phyloP scores from a whole-genome alignment of 768 basidiomycete species.

The Porpolomopsis calyptriformis region DNA sequence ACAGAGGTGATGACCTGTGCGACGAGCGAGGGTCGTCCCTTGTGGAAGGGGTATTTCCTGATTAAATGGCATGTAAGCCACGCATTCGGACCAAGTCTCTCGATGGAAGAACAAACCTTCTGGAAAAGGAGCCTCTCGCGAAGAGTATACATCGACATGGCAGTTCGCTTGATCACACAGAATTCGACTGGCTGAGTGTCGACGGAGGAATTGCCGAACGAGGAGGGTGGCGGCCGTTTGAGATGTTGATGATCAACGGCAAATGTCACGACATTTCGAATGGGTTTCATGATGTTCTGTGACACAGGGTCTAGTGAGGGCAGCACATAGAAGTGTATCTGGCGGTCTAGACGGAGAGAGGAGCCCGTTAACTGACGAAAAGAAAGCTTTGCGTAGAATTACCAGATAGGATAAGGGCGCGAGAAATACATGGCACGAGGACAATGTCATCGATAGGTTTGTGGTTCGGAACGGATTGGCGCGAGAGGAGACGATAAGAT shows the following conservation, averaged over 20 bases:
- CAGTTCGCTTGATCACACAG: conserved; percentile 58
- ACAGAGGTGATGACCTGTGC: conserved; percentile 55
- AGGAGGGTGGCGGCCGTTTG: conserved; percentile 34
- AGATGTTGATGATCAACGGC: conserved; percentile 75
- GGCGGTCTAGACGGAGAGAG: conserved; percentile 33
- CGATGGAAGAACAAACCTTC: conserved; percentile 31
- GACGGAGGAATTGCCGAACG: conserved; percentile 26
- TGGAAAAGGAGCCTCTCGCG: conserved; percentile 53
- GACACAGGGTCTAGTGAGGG: conserved; percentile 71
- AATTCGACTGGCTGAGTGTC: conserved; percentile 48
- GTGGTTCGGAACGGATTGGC: conserved; percentile 55
- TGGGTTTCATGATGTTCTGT: conserved; percentile 50
- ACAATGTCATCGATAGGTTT: conserved; percentile 76
- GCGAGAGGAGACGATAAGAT: conserved; percentile 56
- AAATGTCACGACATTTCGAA: conserved; percentile 71
- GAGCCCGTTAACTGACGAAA: conserved; percentile 13
- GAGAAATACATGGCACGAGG: conserved; percentile 64
- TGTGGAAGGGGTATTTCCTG: conserved; percentile 65
- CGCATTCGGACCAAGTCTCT: background rate
- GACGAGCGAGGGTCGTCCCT: conserved; percentile 48
- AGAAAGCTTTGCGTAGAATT: conserved; percentile 16
- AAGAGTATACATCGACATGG: conserved; percentile 54
- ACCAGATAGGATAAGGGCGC: conserved; percentile 72
- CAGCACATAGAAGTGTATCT: conserved; percentile 69
- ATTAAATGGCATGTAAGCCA: background rate